phyloP scores from a whole-genome alignment of 2,329 filamentous ascomycete species.

The Claviceps pusilla region DNA sequence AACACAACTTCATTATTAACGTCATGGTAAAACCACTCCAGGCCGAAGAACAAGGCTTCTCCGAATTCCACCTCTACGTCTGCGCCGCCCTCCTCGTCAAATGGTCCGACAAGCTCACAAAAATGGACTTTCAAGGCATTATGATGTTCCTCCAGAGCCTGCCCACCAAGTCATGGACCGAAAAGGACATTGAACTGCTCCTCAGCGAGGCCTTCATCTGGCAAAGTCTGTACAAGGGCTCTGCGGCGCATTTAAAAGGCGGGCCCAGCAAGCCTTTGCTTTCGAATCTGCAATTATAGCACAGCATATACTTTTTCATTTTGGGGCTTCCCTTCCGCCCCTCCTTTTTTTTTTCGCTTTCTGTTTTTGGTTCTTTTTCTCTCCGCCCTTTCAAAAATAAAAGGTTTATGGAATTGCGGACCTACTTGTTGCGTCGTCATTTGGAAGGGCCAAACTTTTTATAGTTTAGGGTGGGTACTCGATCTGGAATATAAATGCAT shows the following conservation, averaged over 20 bases:
- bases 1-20: neutral
- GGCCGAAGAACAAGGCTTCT: conserved; percentile 98
- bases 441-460: no score
- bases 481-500: no score
- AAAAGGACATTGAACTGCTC: conserved; percentile 92
- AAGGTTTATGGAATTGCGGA: no score
- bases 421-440: no score
- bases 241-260: conserved; percentile 68
- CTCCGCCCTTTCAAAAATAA: no score
- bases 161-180: conserved; percentile 86
- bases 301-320: neutral
- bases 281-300: conserved; percentile 23
- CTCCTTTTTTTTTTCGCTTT: neutral
- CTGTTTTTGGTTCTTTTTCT: neutral
- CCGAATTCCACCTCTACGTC: conserved; percentile 94
- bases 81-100: conserved; percentile 96
- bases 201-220: conserved; percentile 96
- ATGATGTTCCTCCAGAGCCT: conserved; percentile 99
- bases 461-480: no score
- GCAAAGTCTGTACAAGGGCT: conserved; percentile 94
- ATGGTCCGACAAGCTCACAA: conserved; percentile 87
- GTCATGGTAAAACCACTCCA: conserved; percentile 20
- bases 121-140: conserved; percentile 96
- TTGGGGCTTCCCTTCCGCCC: neutral
- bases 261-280: conserved; percentile 22